Evolutionary conservation across 106 monocot genomes (phyloP).

Genomic region (Alisma plantagoaquatica): DNA sequence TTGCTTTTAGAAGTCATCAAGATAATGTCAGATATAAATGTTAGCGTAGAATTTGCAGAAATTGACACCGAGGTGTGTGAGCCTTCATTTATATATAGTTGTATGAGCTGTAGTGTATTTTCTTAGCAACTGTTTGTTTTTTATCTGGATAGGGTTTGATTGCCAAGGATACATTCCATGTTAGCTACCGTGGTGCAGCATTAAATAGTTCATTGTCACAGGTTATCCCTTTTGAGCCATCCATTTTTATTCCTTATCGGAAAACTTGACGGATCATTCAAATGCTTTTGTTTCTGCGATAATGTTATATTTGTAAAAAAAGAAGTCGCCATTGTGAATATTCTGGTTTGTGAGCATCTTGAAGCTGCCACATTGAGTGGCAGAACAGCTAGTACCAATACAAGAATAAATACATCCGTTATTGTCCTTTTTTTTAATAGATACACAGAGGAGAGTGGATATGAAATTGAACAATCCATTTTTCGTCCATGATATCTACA

Average conservation of each 20-base stretch:
- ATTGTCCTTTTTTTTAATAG: too few species aligned
- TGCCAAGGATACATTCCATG: constrained; percentile 95
- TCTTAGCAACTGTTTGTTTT: neutral
- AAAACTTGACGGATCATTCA: neutral
- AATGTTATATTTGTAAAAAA: too few species aligned
- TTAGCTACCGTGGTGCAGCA: constrained; percentile 86
- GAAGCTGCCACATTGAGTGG: too few species aligned
- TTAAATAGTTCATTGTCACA: constrained; percentile 57
- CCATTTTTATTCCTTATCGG: neutral
- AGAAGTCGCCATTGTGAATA: too few species aligned
- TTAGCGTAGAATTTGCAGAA: constrained; percentile 88
- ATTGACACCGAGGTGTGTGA: constrained; percentile 75
- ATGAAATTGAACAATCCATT: too few species aligned
- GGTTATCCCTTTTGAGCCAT: constrained; percentile 24
- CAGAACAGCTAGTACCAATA: too few species aligned
- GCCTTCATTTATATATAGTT: neutral
- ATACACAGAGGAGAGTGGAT: too few species aligned
- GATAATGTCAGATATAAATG: constrained; percentile 72
- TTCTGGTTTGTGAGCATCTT: too few species aligned
- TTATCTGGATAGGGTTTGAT: constrained; percentile 46
- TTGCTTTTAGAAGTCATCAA: constrained; percentile 69
- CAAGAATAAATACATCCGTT: too few species aligned
- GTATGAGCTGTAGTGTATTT: neutral
- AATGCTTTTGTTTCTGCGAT: neutral
- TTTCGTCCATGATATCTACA: too few species aligned